Conservation (phyloP, 1,284 basidiomycete species). For the Xanthoconium separans region DNA sequence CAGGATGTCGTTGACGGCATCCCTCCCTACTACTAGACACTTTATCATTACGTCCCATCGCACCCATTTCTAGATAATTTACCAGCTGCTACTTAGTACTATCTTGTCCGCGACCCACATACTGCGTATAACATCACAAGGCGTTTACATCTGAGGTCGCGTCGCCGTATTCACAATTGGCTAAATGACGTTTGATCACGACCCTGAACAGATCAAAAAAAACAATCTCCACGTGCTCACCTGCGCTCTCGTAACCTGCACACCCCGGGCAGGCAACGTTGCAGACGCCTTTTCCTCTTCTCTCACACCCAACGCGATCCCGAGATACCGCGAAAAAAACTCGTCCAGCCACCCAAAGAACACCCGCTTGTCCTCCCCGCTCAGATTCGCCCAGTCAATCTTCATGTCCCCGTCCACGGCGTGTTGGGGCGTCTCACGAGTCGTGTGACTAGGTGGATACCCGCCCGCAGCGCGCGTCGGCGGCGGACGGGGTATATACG, state of each 20-base stretch:
- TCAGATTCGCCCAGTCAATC: conserved; percentile 71
- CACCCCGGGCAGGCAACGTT: neutral
- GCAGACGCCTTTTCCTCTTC: neutral
- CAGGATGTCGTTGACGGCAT: conserved; percentile 2
- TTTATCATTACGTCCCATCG: conserved; percentile 12
- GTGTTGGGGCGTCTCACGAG: conserved; percentile 3
- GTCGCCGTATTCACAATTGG: conserved; percentile 21
- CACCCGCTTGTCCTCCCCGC: conserved; percentile 61
- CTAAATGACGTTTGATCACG: conserved; percentile 7
- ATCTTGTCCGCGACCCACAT: conserved; percentile 13
- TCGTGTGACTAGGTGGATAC: conserved; percentile 18
- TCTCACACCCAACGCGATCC: conserved; percentile 20
- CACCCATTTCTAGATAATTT: conserved; percentile 18
- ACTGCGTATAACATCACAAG: conserved; percentile 11
- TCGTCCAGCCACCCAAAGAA: conserved; percentile 80
- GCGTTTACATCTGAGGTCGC: conserved; percentile 18
- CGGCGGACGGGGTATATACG: conserved; percentile 10
- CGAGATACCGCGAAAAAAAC: conserved; percentile 56
- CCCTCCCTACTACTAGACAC: conserved; percentile 13
- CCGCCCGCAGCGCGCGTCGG: conserved; percentile 21
- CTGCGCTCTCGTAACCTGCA: neutral
- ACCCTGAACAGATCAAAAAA: neutral
- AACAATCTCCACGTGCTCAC: conserved; percentile 13
- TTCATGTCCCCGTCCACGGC: conserved; percentile 5
- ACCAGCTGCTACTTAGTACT: conserved; percentile 5